Conservation (phyloP, 2,329 filamentous ascomycete species). For the Penicillium carneum region DNA sequence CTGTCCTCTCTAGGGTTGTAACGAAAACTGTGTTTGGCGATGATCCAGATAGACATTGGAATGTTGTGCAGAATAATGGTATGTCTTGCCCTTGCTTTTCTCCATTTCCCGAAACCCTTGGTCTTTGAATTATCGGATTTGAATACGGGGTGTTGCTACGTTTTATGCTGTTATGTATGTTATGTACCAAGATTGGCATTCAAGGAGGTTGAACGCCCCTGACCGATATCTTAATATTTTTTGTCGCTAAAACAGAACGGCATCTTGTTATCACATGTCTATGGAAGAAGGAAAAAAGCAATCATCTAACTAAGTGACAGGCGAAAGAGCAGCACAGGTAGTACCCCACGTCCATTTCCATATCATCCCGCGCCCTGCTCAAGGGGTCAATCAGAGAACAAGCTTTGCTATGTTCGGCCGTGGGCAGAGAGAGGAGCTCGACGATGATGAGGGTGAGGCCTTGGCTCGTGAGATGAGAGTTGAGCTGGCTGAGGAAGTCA, state of each 20-base stretch:
- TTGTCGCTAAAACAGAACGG: background rate
- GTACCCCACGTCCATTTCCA: conserved; percentile 95
- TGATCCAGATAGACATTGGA: conserved; percentile 73
- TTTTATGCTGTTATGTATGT: background rate
- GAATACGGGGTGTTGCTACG: background rate
- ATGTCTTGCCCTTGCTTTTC: conserved; percentile 18
- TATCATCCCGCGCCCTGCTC: conserved; percentile 78
- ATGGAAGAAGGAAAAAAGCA: background rate
- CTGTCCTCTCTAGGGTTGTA: conserved; percentile 70
- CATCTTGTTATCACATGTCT: background rate
- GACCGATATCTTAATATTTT: background rate
- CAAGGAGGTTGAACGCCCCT: conserved; percentile 12
- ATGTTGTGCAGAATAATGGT: conserved; percentile 95
- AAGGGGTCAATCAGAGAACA: conserved; percentile 38
- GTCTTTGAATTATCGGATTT: background rate
- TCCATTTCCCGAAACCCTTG: conserved; percentile 11
- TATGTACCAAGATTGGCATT: conserved; percentile 9
- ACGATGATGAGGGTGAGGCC: conserved; percentile 54
- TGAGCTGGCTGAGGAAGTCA: conserved; percentile 49
- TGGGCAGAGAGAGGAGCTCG: conserved; percentile 56
- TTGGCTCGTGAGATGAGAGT: conserved; percentile 49
- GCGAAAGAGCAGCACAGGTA: conserved; percentile 85
- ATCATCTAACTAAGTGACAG: conserved; percentile 45
- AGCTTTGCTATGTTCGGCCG: conserved; percentile 57
- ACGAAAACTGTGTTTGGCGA: conserved; percentile 70